These are phyloP conservation scores for Cladophialophora chaetospira DNA, from an alignment of 2,329 filamentous ascomycete genomes.

Conservation along the genomic window DNA sequence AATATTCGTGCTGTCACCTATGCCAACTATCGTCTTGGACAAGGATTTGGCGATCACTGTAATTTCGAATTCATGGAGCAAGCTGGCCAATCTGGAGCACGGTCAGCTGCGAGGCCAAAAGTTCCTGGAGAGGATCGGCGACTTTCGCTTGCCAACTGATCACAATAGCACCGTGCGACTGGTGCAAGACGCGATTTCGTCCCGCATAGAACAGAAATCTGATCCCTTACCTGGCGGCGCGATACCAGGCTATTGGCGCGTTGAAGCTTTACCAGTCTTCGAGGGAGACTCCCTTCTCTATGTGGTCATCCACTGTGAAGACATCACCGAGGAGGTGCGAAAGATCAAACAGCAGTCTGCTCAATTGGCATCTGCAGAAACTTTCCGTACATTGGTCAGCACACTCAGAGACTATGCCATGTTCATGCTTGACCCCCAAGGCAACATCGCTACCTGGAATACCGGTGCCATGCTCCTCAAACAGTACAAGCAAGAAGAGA, in stretches of 20 bases:
- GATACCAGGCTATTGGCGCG: conserved; percentile 36
- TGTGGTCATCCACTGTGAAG: conserved; percentile 47
- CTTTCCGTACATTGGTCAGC: conserved; percentile 63
- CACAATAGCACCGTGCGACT: conserved; percentile 41
- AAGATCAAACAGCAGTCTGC: conserved; percentile 39
- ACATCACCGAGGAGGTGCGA: conserved; percentile 39
- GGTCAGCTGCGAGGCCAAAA: conserved; percentile 41
- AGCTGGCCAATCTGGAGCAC: conserved; percentile 38
- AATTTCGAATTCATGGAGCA: conserved; percentile 48
- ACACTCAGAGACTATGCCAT: conserved; percentile 65
- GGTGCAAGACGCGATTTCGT: conserved; percentile 42
- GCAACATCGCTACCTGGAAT: conserved; percentile 62
- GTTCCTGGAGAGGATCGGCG: conserved; percentile 44
- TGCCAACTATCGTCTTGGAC: conserved; percentile 45
- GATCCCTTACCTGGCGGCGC: conserved; percentile 35
- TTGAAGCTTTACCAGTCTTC: conserved; percentile 49
- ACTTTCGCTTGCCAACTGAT: conserved; percentile 40
- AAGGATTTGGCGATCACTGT: conserved; percentile 41
- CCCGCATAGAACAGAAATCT: conserved; percentile 40
- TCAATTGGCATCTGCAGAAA: conserved; percentile 54
- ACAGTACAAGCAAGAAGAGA: conserved; percentile 57
- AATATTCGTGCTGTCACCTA: conserved; percentile 37
- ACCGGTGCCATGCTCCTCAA: conserved; percentile 58
- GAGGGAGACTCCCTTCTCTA: conserved; percentile 44
- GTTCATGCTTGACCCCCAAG: conserved; percentile 60